These are phyloP conservation scores for Ceratocystis cubensis DNA, from an alignment of 2,329 filamentous ascomycete species.

Conservation along the genomic window DNA sequence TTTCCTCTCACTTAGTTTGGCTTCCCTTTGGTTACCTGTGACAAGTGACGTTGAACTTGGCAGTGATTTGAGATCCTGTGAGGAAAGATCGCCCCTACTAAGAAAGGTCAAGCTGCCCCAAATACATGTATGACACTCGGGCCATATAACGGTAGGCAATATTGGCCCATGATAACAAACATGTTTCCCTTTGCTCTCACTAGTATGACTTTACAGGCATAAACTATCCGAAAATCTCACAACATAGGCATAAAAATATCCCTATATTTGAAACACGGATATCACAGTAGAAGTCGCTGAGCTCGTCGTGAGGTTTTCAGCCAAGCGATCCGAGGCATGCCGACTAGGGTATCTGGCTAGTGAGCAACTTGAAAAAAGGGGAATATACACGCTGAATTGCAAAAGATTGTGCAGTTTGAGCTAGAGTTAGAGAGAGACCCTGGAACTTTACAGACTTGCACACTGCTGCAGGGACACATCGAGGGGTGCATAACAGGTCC, in stretches of 20 bases:
- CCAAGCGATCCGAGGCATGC: no score
- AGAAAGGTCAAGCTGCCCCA: background rate
- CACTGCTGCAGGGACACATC: conserved; percentile 4
- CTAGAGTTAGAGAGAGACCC: background rate
- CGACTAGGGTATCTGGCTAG: background rate
- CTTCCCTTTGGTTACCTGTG: background rate
- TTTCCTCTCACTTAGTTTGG: background rate
- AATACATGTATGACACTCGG: background rate
- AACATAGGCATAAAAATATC: conserved; percentile 3
- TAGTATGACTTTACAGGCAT: background rate
- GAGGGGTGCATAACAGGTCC: background rate
- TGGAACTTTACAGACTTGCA: background rate
- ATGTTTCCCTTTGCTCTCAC: conserved; percentile 7
- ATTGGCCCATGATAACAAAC: background rate
- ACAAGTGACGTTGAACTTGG: background rate
- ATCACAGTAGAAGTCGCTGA: background rate
- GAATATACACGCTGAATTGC: background rate
- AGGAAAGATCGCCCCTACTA: background rate
- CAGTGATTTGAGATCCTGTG: background rate
- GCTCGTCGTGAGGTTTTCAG: background rate
- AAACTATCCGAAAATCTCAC: background rate
- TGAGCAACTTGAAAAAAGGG: background rate
- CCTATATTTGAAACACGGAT: conserved; percentile 9
- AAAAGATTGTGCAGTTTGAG: background rate
- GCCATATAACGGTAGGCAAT: background rate